These are phyloP conservation scores for Flaveria bidentis DNA, from an alignment of 129 eudicot species.

Conservation along the genomic window DNA sequence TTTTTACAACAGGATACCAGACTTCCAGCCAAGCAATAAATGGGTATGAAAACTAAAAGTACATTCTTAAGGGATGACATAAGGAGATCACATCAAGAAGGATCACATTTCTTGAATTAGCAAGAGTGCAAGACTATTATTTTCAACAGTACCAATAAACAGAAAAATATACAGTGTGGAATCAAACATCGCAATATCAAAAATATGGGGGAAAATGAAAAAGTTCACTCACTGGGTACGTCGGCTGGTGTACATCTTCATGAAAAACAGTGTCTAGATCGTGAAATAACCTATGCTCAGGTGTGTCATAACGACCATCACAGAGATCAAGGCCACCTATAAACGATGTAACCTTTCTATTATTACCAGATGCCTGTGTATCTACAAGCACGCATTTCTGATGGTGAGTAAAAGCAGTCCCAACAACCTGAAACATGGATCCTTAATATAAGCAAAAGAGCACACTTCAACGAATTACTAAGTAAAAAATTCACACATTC, in stretches of 20 bases:
- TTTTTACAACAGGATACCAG: background rate
- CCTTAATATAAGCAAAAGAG: slow-evolving; percentile 16
- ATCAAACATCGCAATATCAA: slow-evolving; percentile 4
- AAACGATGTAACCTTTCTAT: slow-evolving; percentile 76
- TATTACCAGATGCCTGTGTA: slow-evolving; percentile 71
- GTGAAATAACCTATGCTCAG: slow-evolving; percentile 79
- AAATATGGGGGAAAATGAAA: background rate
- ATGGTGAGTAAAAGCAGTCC: slow-evolving; percentile 86
- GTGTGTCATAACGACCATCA: slow-evolving; percentile 98
- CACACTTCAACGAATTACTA: background rate
- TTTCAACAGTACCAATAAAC: background rate
- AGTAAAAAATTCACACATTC: slow-evolving; percentile 3
- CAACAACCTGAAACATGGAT: slow-evolving; percentile 72
- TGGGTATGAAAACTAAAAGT: background rate
- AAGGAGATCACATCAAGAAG: background rate
- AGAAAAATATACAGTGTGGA: background rate
- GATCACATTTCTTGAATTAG: background rate
- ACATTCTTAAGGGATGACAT: background rate
- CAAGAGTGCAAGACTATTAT: background rate
- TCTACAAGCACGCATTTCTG: slow-evolving; percentile 97
- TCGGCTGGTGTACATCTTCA: slow-evolving; percentile 86
- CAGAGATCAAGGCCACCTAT: slow-evolving; percentile 96
- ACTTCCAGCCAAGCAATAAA: background rate
- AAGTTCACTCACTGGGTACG: slow-evolving; percentile 58
- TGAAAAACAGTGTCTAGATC: slow-evolving; percentile 71